These are phyloP conservation scores for Chloromonas sp. DNA, from an alignment of 163 green algal species.

Conservation along the genomic window DNA sequence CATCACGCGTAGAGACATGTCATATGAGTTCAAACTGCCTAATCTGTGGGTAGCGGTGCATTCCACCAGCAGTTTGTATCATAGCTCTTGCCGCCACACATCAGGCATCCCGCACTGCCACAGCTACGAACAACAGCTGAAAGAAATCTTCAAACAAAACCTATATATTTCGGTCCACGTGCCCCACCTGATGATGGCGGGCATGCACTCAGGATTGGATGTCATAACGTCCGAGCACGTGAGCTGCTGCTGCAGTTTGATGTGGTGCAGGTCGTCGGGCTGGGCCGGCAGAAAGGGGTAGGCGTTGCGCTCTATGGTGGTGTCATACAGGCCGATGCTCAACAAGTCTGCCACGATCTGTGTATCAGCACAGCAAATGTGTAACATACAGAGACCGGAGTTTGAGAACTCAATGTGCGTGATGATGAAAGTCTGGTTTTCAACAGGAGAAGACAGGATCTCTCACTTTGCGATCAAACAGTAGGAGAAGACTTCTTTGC, in stretches of 20 bases:
- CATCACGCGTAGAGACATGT: no score
- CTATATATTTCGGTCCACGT: not conserved
- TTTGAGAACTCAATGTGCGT: no score
- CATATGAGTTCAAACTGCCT: not conserved
- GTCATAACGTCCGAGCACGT: slow-evolving; percentile 17
- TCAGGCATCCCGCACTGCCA: no score
- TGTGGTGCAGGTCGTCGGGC: slow-evolving; percentile 5
- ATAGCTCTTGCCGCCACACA: no score
- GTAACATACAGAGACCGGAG: no score
- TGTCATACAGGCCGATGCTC: slow-evolving; percentile 14
- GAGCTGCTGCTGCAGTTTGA: slow-evolving; percentile 11
- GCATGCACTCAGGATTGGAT: slow-evolving; percentile 1
- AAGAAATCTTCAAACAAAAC: no score
- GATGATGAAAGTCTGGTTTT: no score
- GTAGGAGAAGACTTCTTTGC: no score
- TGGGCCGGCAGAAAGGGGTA: slow-evolving; percentile 14
- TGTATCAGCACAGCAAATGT: no score
- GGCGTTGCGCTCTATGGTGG: slow-evolving; percentile 1
- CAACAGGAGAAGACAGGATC: no score
- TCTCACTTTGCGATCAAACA: no score
- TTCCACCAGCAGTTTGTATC: not conserved
- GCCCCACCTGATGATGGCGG: slow-evolving; percentile 14
- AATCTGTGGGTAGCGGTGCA: not conserved
- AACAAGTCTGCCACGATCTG: slow-evolving; percentile 16
- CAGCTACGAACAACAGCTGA: no score